These are phyloP conservation scores for Penicillium tannophilum DNA, from an alignment of 495 filamentous ascomycete genomes.

Conservation along the genomic window DNA sequence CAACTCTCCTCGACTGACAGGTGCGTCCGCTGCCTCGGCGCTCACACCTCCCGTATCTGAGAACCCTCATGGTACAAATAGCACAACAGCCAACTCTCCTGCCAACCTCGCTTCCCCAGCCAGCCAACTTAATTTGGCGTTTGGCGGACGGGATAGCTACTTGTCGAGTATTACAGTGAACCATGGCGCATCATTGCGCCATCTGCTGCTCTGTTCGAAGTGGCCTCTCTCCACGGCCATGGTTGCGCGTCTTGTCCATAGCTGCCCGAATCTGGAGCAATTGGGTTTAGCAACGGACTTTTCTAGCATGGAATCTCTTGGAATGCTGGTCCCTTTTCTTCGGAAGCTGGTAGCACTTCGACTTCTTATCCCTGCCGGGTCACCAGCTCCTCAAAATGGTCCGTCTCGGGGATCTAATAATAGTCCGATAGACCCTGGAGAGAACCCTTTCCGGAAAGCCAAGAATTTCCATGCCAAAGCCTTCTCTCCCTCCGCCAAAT, in stretches of 20 bases:
- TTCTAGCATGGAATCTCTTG: constrained; percentile 44
- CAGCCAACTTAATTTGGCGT: constrained; percentile 24
- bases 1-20: constrained; percentile 30
- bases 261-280: constrained; percentile 62
- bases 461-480: constrained; percentile 5
- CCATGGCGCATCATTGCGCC: constrained; percentile 54
- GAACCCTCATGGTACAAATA: constrained; percentile 11
- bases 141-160: constrained; percentile 46
- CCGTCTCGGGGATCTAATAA: background rate
- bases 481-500: background rate
- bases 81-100: constrained; percentile 25
- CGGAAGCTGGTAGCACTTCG: constrained; percentile 47
- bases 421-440: background rate
- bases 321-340: constrained; percentile 51
- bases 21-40: constrained; percentile 17
- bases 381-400: constrained; percentile 15
- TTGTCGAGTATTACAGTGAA: constrained; percentile 46
- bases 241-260: constrained; percentile 53
- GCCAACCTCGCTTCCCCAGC: constrained; percentile 28
- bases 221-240: constrained; percentile 55
- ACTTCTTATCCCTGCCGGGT: constrained; percentile 41
- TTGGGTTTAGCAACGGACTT: constrained; percentile 52
- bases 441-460: background rate
- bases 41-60: constrained; percentile 36
- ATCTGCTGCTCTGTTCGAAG: constrained; percentile 58